Base-by-base conservation (phyloP, 495 filamentous ascomycete genomes). In the Bathelium albidoporum region DNA sequence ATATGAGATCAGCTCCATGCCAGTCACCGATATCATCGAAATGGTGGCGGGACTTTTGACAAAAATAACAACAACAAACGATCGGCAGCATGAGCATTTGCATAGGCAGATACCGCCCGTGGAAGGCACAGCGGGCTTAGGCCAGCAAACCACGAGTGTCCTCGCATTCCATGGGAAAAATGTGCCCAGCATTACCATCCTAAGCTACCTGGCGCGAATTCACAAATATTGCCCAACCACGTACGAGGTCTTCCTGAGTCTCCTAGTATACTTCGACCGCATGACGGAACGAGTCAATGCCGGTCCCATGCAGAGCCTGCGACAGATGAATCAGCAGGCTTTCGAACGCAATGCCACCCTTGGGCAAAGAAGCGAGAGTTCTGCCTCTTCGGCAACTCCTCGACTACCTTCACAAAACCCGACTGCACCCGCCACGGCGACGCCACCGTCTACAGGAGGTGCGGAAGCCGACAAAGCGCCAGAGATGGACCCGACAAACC, bases 161-260 rank as follows among this genome's bases (percentile, higher is more conserved):
- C 83, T 99, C 12, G 95, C 94, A n/a, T 99, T 99, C 69, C 94
- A 99, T 73, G 94, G 94, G 29, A 99, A 97, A 76, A 99, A 99
- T 66, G 90, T 97, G 10, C 94, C 94, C 1, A 94, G 87, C 71
- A 99, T 99, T 65, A 95, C 92, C 36, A 97, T 99, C 61, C 77
- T 95, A 62, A 97, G 91, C 80, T 99, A 99, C 67, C 78, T 99
- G 31, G 93, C 85, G 71, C 88, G 94, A 53, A 97, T 99, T 69
- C 93, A 99, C 73, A 97, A 97, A 75, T 99, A 99, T 71, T 99
- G 94, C 70, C 94, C 94, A 0, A 97, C 95, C 2, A 97, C 94
- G 4, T 99, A 96, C 73, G 94, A 99, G 75, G 94, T 99, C 0
- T 99, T 99, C 69, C 77, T 99, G 44, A 95, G 90, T 66, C 73